Evolutionary conservation across 306 rosid genomes (phyloP).

Genomic region (Acmispon strigosus): DNA sequence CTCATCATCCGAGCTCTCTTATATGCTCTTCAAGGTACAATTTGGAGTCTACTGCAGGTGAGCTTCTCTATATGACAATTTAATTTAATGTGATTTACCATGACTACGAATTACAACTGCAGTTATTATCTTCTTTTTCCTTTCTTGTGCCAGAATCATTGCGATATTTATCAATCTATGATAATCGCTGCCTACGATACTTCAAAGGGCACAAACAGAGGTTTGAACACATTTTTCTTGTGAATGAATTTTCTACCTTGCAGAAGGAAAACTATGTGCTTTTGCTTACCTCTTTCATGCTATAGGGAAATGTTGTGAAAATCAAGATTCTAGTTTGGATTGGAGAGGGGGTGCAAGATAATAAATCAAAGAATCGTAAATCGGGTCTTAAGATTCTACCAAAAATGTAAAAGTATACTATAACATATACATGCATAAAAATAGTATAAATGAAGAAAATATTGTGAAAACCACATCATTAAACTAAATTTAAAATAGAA

Average conservation of each 20-base stretch:
- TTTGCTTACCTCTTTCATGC: not conserved
- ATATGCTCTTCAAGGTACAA: constrained; percentile 88
- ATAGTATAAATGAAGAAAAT: no score
- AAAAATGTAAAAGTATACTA: no score
- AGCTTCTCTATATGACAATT: constrained; percentile 20
- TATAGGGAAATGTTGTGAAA: no score
- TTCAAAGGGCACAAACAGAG: constrained; percentile 97
- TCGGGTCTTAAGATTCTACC: no score
- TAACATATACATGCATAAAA: no score
- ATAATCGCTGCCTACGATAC: constrained; percentile 83
- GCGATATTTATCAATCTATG: constrained; percentile 90
- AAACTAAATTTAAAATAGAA: no score
- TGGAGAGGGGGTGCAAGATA: no score
- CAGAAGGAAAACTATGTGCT: not conserved
- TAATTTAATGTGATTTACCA: not conserved
- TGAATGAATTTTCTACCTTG: not conserved
- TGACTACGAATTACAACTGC: not conserved
- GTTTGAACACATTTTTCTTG: constrained; percentile 26
- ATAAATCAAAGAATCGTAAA: no score
- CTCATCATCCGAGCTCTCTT: constrained; percentile 91
- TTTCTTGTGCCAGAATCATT: constrained; percentile 53
- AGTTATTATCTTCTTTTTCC: constrained; percentile 18
- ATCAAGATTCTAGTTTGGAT: no score
- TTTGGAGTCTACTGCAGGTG: constrained; percentile 75
- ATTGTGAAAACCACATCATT: no score